Base-by-base conservation (phyloP, 139 green algal species). In the Picocystis salinarum region DNA sequence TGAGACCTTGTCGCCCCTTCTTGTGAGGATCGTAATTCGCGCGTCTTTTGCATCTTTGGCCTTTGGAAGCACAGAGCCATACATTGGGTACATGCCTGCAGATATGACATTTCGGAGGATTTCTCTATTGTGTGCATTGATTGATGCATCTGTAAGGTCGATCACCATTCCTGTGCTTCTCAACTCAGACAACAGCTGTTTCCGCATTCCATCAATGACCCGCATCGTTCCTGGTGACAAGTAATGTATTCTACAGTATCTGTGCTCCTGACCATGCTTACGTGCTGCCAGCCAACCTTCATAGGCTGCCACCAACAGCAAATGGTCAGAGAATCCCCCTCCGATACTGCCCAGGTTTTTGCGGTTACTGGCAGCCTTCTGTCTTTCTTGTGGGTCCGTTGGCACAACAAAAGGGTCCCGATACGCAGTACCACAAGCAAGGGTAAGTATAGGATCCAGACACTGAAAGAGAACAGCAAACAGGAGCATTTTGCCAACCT, bases 401-500 rank as follows among this genome's bases (percentile, higher is more conserved):
- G 71, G 71, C 42, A 77, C 46, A 49, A 80, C 68, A 63, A 64
- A 80, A 9, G 71, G 71, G 34, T 75, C 66, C 33, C 40, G 15
- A 13, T 46, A 46, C 5, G 40, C 40, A 6, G n/a, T 28, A 39
- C 40, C 17, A 26, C 40, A 46, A 26, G n/a, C 40, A 13, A 27
- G 25, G 31, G 17, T 6, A 28, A 37, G 33, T 10, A 83, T 36
- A 15, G 77, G 77, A 37, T 82, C 67, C 50, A 90, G 61, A 59
- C 70, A 83, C 6, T 52, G 31, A 28, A 84, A 74, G 27, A 92
- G 50, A 2, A 68, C 48, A 27, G 55, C 73, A 31, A 79, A 85
- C 5, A 91, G 49, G 34, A 91, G 70, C 68, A 92, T 64, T 66
- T 92, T 92, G 30, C 75, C 80, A 2, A 87, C 46, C 10, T 53